Conservation (phyloP, 148 eudicot species). For the Rhododendron ovatum region DNA sequence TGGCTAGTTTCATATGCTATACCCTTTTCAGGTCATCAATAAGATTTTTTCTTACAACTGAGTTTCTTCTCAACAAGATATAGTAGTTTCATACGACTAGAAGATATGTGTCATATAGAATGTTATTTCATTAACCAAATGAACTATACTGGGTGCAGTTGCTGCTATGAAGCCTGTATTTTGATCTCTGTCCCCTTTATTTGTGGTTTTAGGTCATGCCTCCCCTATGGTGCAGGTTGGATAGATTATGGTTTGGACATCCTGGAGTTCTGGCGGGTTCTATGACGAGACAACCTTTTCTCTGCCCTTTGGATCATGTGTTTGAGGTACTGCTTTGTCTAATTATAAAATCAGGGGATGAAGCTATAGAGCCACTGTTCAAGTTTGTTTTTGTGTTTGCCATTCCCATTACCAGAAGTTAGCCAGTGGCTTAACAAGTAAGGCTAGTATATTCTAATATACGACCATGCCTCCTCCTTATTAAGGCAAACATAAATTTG, state of each 20-base stretch:
- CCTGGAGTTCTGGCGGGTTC: slow-evolving; percentile 78
- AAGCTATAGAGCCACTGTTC: background rate
- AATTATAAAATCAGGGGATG: background rate
- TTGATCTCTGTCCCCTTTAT: slow-evolving; percentile 27
- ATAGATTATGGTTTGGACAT: slow-evolving; percentile 98
- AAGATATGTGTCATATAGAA: background rate
- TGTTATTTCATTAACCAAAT: background rate
- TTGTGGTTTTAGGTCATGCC: slow-evolving; percentile 95
- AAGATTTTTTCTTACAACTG: background rate
- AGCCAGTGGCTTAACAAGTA: background rate
- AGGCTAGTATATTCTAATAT: background rate
- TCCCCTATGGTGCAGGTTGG: slow-evolving; percentile 99
- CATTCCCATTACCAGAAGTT: background rate
- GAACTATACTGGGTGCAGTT: background rate
- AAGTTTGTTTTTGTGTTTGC: background rate
- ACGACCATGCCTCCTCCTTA: background rate
- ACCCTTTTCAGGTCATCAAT: background rate
- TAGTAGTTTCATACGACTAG: background rate
- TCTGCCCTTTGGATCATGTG: slow-evolving; percentile 95
- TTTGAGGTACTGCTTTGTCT: slow-evolving; percentile 61
- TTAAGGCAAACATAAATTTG: background rate
- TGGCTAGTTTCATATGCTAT: background rate
- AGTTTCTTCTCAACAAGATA: background rate
- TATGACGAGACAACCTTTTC: slow-evolving; percentile 82
- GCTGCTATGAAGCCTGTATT: slow-evolving; percentile 11